Percentiles rank a stretch among this genome's conserved stretches.
Evolutionary conservation across 257 asterid genomes (phyloP).

Genomic region (Petunia axillaris): DNA sequence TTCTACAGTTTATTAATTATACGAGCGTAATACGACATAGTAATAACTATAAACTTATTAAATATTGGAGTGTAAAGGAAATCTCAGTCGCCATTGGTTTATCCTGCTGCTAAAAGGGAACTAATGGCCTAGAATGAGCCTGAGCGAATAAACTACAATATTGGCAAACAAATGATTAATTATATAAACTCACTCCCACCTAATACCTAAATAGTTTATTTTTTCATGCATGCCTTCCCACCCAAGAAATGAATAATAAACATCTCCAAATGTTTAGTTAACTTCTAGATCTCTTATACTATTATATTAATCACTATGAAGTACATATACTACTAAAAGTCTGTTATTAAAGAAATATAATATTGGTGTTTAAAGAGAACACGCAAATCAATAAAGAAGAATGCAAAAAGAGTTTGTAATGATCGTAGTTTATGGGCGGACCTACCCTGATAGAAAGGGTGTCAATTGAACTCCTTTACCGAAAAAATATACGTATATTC

Average conservation of each 20-base stretch:
- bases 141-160: background rate
- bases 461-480: too few species aligned
- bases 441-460: too few species aligned
- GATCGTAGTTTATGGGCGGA: too few species aligned
- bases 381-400: background rate
- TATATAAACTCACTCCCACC: background rate
- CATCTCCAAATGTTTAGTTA: background rate
- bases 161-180: background rate
- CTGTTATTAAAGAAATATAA: background rate
- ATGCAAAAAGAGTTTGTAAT: too few species aligned
- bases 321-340: background rate
- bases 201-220: background rate
- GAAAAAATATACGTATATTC: too few species aligned
- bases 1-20: background rate
- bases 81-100: constrained; percentile 16
- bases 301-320: background rate
- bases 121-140: background rate
- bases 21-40: background rate
- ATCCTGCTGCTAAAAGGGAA: constrained; percentile 8
- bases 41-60: too few species aligned
- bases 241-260: background rate
- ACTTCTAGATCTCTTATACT: background rate
- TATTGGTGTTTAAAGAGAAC: background rate
- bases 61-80: background rate
- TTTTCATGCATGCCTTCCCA: background rate